These are phyloP conservation scores for Fragilaria radians DNA, from an alignment of 108 stramenopile species.

Conservation along the genomic window DNA sequence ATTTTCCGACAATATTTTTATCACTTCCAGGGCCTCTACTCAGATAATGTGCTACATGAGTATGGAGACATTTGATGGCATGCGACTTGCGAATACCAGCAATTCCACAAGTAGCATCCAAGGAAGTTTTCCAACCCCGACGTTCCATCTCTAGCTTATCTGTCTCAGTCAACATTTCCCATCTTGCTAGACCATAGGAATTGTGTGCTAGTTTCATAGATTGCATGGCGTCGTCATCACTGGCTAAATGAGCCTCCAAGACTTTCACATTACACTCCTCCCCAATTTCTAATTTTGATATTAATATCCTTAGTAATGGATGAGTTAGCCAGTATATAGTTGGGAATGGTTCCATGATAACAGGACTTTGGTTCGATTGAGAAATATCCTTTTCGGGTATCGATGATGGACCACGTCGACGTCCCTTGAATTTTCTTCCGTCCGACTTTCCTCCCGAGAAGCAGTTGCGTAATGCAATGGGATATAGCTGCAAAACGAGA, in stretches of 20 bases:
- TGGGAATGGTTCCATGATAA: constrained; percentile 77
- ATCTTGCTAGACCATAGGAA: constrained; percentile 52
- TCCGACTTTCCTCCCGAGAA: constrained; percentile 46
- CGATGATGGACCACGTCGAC: constrained; percentile 22
- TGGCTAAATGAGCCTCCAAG: constrained; percentile 31
- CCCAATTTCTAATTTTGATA: constrained; percentile 60
- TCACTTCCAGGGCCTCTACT: constrained; percentile 36
- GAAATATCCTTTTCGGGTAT: background rate
- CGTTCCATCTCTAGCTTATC: constrained; percentile 33
- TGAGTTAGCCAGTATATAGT: constrained; percentile 80
- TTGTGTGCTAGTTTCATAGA: constrained; percentile 69
- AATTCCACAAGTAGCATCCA: constrained; percentile 51
- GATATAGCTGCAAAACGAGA: constrained; percentile 68
- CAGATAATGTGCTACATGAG: constrained; percentile 79
- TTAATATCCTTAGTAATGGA: constrained; percentile 42
- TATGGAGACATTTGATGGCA: constrained; percentile 77
- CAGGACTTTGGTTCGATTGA: background rate
- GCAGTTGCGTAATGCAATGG: constrained; percentile 56
- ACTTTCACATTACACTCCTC: constrained; percentile 21
- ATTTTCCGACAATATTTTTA: constrained; percentile 73
- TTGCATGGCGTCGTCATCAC: constrained; percentile 21
- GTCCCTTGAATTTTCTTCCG: constrained; percentile 45
- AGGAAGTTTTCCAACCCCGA: constrained; percentile 32
- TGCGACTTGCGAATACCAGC: constrained; percentile 65
- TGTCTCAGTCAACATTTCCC: constrained; percentile 31